Conservation (phyloP, 257 asterid genomes). For the Solanum bulbocastanum region DNA sequence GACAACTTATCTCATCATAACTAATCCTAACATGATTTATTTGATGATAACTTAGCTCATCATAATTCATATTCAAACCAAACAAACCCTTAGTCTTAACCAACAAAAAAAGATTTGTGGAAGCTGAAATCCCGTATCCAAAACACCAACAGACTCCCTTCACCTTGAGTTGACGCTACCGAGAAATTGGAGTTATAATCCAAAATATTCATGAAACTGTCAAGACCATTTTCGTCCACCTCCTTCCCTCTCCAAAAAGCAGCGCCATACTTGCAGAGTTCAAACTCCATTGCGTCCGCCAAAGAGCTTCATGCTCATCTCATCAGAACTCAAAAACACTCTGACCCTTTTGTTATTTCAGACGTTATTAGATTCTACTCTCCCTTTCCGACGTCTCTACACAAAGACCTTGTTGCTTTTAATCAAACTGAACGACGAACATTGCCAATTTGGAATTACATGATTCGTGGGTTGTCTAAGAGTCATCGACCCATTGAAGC, state of each 20-base stretch:
- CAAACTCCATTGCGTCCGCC: slow-evolving; percentile 1
- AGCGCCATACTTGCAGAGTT: neutral
- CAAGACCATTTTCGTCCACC: slow-evolving; percentile 10
- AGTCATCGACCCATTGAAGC: slow-evolving; percentile 14
- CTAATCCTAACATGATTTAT: too few relatives aligned
- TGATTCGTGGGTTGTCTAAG: slow-evolving; percentile 15
- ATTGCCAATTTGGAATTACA: slow-evolving; percentile 17
- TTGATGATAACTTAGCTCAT: too few relatives aligned
- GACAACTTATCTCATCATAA: too few relatives aligned
- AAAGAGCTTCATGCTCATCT: slow-evolving; percentile 21
- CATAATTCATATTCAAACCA: too few relatives aligned
- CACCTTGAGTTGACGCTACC: neutral
- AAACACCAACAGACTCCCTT: too few relatives aligned
- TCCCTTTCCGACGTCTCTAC: slow-evolving; percentile 6
- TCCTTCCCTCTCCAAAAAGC: neutral
- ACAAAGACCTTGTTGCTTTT: slow-evolving; percentile 22
- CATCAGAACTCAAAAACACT: slow-evolving; percentile 16
- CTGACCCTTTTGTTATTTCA: slow-evolving; percentile 9
- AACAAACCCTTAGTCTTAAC: too few relatives aligned
- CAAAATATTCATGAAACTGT: slow-evolving; percentile 3
- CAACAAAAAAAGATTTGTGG: too few relatives aligned
- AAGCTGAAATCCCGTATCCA: neutral
- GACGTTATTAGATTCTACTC: slow-evolving; percentile 12
- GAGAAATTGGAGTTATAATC: neutral
- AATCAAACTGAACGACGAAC: slow-evolving; percentile 11